These are phyloP conservation scores for Ogataea populi-albae DNA, from an alignment of 805 yeast species.

Conservation along the genomic window DNA sequence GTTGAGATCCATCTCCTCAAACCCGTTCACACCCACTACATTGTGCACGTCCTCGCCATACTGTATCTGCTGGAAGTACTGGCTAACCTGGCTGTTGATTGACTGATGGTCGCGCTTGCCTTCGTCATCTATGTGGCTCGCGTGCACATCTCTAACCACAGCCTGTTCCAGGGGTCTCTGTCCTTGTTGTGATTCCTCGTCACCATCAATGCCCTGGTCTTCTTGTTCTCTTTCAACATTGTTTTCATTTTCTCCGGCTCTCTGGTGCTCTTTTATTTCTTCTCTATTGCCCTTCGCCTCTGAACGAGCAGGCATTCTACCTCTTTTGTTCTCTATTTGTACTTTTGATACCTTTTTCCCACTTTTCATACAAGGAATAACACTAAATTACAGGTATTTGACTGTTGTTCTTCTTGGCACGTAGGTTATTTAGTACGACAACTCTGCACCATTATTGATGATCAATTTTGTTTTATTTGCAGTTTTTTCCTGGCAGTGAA, in stretches of 20 bases:
- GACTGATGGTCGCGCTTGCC: conserved; percentile 26
- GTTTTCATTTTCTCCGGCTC: too few relatives aligned
- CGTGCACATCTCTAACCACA: neutral
- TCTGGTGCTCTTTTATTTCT: too few relatives aligned
- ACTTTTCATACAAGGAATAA: conserved; percentile 6
- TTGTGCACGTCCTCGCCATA: conserved; percentile 22
- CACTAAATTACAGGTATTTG: conserved; percentile 8
- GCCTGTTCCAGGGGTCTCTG: too few relatives aligned
- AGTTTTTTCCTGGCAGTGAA: too few relatives aligned
- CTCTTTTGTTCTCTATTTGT: too few relatives aligned
- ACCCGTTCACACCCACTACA: conserved; percentile 19
- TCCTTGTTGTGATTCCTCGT: too few relatives aligned
- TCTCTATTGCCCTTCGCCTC: too few relatives aligned
- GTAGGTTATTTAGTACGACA: neutral
- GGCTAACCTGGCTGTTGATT: conserved; percentile 27
- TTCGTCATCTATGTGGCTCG: conserved; percentile 6
- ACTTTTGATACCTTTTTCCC: too few relatives aligned
- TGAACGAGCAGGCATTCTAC: too few relatives aligned
- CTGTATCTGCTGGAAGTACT: conserved; percentile 27
- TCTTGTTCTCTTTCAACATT: too few relatives aligned
- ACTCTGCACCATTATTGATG: neutral
- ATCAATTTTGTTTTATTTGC: too few relatives aligned
- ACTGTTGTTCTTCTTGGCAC: conserved; percentile 7
- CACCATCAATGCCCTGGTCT: too few relatives aligned
- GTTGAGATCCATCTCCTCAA: conserved; percentile 24